Base-by-base conservation (phyloP, 129 eudicot species). In the Arctium minus region DNA sequence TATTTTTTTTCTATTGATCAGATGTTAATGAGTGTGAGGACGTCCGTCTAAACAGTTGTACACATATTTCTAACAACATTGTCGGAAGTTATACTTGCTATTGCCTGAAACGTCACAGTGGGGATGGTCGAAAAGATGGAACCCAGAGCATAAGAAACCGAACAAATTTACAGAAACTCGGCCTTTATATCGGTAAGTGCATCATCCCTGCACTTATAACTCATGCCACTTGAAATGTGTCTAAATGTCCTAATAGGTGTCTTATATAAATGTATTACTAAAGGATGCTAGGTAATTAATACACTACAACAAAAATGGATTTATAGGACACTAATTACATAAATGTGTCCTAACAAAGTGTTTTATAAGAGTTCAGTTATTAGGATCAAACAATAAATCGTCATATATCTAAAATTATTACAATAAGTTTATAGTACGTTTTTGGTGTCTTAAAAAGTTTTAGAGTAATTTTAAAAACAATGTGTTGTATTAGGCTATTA, bases 101-200 rank as follows among this genome's bases (percentile, higher is more conserved):
- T 42, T 74, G 78, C 78, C 78, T 38, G 64, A 74, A 74, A 60
- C 67, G 78, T 44, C 53, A 46, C 37, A 18, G 5, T 44, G 78
- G 78, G n/a, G 78, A 74, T 40, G 78, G 78, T 40, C 48, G 78
- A 40, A 42, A 29, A 27, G 32, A 6, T 42, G 78, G 78, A 74
- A 27, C 18, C 22, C 65, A 67, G 1, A 42, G 78, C 65, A 40
- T 18, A 44, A 42, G 27, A 74, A 1, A 8, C 53, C 62, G 39
- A 68, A 36, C 64, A 36, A 68, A 48, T 33, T 2, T 50, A 53
- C 73, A 70, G 6, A 83, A 83, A 71, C 83, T 71, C 13, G 83
- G 77, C 5, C 65, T 71, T 8, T 80, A 80, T 71, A 72, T 80
- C 7, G 83, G 83, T 80, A 46, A 12, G 40, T 69, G 56, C 29